Evolutionary conservation across 2,329 filamentous ascomycete species (phyloP).

Genomic region (Xylaria sp.): DNA sequence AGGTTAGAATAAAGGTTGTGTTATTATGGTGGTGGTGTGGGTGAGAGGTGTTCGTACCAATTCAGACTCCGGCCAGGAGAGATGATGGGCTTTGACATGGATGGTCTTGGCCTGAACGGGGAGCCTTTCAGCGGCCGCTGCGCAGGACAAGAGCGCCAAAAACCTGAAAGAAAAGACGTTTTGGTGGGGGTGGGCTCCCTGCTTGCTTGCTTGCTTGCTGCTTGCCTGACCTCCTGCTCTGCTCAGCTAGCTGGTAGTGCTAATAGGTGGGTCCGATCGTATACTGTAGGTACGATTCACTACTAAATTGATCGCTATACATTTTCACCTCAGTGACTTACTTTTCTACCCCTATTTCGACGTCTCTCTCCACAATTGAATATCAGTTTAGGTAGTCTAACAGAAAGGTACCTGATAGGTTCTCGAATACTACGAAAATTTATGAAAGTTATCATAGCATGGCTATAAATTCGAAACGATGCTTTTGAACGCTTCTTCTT

Average conservation of each 20-base stretch:
- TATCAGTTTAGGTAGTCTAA: slow-evolving; percentile 4
- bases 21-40: slow-evolving; percentile 19
- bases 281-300: background rate
- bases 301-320: background rate
- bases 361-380: slow-evolving; percentile 13
- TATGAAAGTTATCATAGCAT: background rate
- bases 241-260: slow-evolving; percentile 2
- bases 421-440: background rate
- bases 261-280: background rate
- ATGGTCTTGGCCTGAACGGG: slow-evolving; percentile 11
- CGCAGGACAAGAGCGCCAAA: slow-evolving; percentile 21
- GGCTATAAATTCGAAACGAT: background rate
- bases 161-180: slow-evolving; percentile 30
- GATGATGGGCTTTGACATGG: slow-evolving; percentile 23
- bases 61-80: slow-evolving; percentile 28
- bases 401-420: background rate
- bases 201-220: no score
- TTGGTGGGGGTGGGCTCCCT: slow-evolving; percentile 25
- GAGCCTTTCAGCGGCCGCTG: slow-evolving; percentile 22
- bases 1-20: slow-evolving; percentile 19
- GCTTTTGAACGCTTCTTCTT: background rate
- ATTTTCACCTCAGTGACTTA: background rate
- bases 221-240: slow-evolving; percentile 7
- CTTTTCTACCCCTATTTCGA: slow-evolving; percentile 24
- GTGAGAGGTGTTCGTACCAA: slow-evolving; percentile 32